phyloP scores from a whole-genome alignment of 2,329 filamentous ascomycete genomes.

The Ustilaginoidea virens region DNA sequence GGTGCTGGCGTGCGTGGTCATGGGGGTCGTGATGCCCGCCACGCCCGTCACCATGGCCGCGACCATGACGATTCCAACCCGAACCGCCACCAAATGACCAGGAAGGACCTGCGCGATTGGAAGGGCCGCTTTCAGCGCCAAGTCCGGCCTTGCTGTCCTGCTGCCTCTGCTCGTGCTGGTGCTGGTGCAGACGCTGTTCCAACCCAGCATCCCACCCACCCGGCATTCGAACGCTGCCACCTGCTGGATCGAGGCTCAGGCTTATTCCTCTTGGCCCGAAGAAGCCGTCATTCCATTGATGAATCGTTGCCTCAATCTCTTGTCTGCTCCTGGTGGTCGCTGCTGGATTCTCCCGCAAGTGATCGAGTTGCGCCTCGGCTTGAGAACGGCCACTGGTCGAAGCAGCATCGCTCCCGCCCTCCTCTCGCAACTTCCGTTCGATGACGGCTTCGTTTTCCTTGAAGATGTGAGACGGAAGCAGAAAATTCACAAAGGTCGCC shows the following conservation, averaged over 20 bases:
- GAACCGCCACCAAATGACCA: slow-evolving; percentile 1
- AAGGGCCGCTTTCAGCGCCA: too few relatives aligned
- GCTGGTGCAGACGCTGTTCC: too few relatives aligned
- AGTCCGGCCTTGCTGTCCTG: too few relatives aligned
- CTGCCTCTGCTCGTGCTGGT: slow-evolving; percentile 2
- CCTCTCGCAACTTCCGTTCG: slow-evolving; percentile 31
- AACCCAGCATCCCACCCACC: slow-evolving; percentile 14
- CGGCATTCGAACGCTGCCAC: slow-evolving; percentile 9
- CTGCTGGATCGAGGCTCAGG: slow-evolving; percentile 18
- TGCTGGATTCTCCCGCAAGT: slow-evolving; percentile 12
- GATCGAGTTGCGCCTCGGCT: slow-evolving; percentile 26
- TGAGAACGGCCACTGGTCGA: slow-evolving; percentile 11
- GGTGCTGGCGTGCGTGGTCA: not conserved
- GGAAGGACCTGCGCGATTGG: not conserved
- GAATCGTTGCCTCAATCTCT: slow-evolving; percentile 24
- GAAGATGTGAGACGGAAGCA: slow-evolving; percentile 32
- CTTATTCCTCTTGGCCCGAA: slow-evolving; percentile 33
- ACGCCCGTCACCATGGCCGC: not conserved
- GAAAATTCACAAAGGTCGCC: slow-evolving; percentile 41
- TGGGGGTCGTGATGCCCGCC: slow-evolving; percentile 7
- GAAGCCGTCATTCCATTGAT: slow-evolving; percentile 42
- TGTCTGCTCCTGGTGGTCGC: slow-evolving; percentile 12
- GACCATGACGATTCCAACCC: slow-evolving; percentile 6
- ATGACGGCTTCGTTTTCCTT: slow-evolving; percentile 29
- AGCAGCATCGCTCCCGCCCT: slow-evolving; percentile 16